Conservation (phyloP, 805 yeast species). For the Saturnispora silvae region DNA sequence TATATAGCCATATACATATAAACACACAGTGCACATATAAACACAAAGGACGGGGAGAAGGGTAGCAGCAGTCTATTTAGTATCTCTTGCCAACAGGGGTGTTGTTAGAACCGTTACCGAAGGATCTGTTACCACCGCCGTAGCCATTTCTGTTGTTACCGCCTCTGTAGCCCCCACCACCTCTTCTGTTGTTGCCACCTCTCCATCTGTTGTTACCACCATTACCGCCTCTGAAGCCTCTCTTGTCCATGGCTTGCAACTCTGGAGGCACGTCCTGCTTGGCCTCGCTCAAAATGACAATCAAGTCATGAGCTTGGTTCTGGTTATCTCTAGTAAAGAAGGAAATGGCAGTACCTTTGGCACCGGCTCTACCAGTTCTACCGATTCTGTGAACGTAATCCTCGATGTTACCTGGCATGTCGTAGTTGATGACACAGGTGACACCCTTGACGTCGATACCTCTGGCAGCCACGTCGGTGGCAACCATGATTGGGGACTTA, state of each 20-base stretch:
- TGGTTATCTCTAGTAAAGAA: conserved; percentile 84
- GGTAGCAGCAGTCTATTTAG: too few relatives aligned
- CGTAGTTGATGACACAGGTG: conserved; percentile 85
- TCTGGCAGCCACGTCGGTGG: conserved; percentile 99
- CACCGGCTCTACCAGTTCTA: conserved; percentile 99
- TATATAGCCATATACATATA: too few relatives aligned
- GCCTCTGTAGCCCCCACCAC: conserved; percentile 37
- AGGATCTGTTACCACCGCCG: conserved; percentile 10
- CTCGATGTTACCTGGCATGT: conserved; percentile 97
- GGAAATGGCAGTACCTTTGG: conserved; percentile 89
- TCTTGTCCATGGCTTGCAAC: conserved; percentile 64
- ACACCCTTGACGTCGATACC: conserved; percentile 99
- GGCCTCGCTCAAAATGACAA: conserved; percentile 89
- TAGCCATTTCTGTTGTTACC: conserved; percentile 28
- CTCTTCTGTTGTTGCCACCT: conserved; percentile 37
- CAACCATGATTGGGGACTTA: conserved; percentile 93
- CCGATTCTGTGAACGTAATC: conserved; percentile 98
- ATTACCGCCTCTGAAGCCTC: conserved; percentile 47
- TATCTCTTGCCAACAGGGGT: conserved; percentile 37
- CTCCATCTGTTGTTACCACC: conserved; percentile 49
- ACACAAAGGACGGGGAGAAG: too few relatives aligned
- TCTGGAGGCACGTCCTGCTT: conserved; percentile 81
- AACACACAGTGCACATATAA: too few relatives aligned
- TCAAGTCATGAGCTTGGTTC: conserved; percentile 80
- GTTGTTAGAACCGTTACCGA: conserved; percentile 32